These are phyloP conservation scores for Pseudogymnoascus sp. DNA, from an alignment of 2,329 filamentous ascomycete genomes.

Conservation along the genomic window DNA sequence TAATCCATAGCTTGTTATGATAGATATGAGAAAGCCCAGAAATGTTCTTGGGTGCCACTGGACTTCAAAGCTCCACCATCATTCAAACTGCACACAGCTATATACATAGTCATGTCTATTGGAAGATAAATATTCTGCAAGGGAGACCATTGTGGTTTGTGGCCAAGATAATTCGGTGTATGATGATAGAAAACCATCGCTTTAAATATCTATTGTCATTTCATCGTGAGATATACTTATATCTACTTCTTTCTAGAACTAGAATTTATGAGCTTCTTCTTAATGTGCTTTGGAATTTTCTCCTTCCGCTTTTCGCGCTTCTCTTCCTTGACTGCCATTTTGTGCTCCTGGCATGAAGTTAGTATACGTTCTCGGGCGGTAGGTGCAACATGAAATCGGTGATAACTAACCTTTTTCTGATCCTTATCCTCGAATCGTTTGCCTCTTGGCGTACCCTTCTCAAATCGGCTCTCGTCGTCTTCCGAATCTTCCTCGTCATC, in stretches of 20 bases:
- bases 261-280: constrained; percentile 73
- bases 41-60: too few relatives aligned
- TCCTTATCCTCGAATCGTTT: constrained; percentile 89
- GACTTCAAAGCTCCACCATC: background rate
- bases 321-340: constrained; percentile 85
- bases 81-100: background rate
- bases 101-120: background rate
- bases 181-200: background rate
- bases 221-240: constrained; percentile 22
- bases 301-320: constrained; percentile 88
- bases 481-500: constrained; percentile 35
- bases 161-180: background rate
- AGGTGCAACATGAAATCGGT: background rate
- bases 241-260: constrained; percentile 54
- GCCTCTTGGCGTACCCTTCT: constrained; percentile 63
- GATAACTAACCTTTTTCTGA: constrained; percentile 57
- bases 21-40: background rate
- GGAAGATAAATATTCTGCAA: background rate
- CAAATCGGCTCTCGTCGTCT: constrained; percentile 47
- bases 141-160: background rate
- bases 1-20: background rate
- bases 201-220: constrained; percentile 8
- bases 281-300: constrained; percentile 94
- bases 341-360: constrained; percentile 51
- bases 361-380: constrained; percentile 14